Conservation (phyloP, 257 asterid species). For the Nicotiana benthamiana region DNA sequence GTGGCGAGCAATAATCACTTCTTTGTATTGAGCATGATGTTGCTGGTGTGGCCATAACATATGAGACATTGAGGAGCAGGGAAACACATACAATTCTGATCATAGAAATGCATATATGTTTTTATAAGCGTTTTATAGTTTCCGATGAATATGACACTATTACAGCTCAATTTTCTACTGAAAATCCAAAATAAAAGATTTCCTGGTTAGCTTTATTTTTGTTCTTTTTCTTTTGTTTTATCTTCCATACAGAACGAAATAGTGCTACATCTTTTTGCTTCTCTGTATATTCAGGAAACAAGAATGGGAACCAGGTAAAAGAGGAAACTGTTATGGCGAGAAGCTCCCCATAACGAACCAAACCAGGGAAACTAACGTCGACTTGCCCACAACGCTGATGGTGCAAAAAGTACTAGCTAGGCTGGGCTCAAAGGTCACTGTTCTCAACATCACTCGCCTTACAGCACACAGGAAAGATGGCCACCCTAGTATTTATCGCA, state of each 20-base stretch:
- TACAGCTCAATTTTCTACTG: not conserved
- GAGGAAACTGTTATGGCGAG: constrained; percentile 75
- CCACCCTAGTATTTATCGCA: constrained; percentile 25
- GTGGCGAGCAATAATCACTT: not conserved
- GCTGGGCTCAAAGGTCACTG: constrained; percentile 50
- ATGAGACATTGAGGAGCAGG: not conserved
- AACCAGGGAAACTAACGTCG: constrained; percentile 57
- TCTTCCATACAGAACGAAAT: not conserved
- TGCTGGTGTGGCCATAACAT: not conserved
- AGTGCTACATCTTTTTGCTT: not conserved
- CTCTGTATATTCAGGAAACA: constrained; percentile 35
- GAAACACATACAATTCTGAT: not conserved
- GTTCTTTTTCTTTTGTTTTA: not conserved
- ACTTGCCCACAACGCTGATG: constrained; percentile 65
- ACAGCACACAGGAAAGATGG: constrained; percentile 28
- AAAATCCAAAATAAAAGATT: not conserved
- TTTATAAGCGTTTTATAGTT: not conserved
- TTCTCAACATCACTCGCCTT: constrained; percentile 23
- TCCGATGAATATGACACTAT: not conserved
- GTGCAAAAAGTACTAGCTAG: constrained; percentile 41
- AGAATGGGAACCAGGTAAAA: constrained; percentile 54
- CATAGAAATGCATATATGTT: not conserved
- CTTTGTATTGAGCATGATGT: not conserved
- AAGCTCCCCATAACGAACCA: constrained; percentile 43
- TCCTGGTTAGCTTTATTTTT: not conserved